Base-by-base conservation (phyloP, 2,329 filamentous ascomycete genomes). In the Curvularia hawaiiensis region DNA sequence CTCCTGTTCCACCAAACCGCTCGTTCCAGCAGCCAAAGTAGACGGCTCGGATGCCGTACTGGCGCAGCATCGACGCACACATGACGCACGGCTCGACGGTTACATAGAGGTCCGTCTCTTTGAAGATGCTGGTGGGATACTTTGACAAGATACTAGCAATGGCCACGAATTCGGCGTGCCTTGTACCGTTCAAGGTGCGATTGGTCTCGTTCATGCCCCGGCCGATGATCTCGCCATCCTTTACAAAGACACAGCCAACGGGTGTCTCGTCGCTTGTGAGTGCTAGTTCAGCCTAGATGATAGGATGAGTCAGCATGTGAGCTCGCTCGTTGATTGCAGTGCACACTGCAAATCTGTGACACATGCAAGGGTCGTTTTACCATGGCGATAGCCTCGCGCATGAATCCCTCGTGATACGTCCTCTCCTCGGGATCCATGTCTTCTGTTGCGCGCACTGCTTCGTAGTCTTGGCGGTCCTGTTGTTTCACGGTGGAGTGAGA, bases 31-130 rank as follows among this genome's bases (percentile, higher is more conserved):
- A 96, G 4, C 95, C 96, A 76, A 95, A 99, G 77, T 94, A 98
- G 31, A 99, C 95, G 65, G 89, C 90, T 61, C 90, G 86, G 76
- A 99, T 92, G 14, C 88, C 86, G 63, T 96, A 89, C 77, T 99
- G 96, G 50, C 92, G 87, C 50, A 99, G 84, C 52, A 96, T 87
- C 7, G 92, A 96, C 12, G 95, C 95, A 74, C 95, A 99, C 95
- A 99, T 99, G 79, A 99, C 92, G 76, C 95, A 99, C 4, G 95
- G 95, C 78, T 99, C 96, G 52, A 99, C 94, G 0, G 95, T 99
- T 48, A 99, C 95, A 77, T 99, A 99, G 50, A 99, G 85, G 70
- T 90, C 87, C 10, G 88, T 90, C 63, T 93, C 85, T 39, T 81
- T 82, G 65, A 98, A 82, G 61, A 94, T 85, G 12, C 83, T 84